Base-by-base conservation (phyloP, 441 rosid genomes). In the Sinapis alba region DNA sequence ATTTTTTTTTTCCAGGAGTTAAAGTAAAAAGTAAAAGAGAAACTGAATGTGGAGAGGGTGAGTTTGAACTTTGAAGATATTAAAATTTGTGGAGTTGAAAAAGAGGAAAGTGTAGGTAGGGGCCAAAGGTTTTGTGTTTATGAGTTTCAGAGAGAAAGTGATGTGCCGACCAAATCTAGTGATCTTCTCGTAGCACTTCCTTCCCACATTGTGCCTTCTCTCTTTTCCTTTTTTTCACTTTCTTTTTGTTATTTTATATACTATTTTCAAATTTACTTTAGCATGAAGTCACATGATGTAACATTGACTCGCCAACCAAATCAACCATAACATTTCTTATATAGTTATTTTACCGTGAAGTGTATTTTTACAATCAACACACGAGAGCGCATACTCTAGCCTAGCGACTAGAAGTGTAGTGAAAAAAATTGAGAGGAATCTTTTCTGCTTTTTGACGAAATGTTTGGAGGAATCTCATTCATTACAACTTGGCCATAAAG, bases 161-260 rank as follows among this genome's bases (percentile, higher is more conserved):
- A 68, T 63, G 47, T 73, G 78, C 78, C 82, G 78, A 73, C 78
- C 78, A 78, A 69, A 57, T 73, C 78, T 73, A 78, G 78, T 78
- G 75, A 73, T 69, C 78, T 34, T 69, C 73, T 72, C 81, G 24
- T 72, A 36, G 73, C 81, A 78, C 41, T 73, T 78, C 61, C 66
- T 78, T 73, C 75, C 47, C 72, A 62, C 78, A 62, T 78, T 62
- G 81, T 78, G 77, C 77, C 23, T 72, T 66, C 65, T 70, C 62
- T 68, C 24, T 34, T 36, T 77, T 62, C 15, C 15, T 11, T 18
- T 66, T 18, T 66, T 18, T 16, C 10, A n/a, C 13, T 43, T 2
- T 45, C 5, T 34, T 32, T 7, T n/a, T 53, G 2, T 9, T 65
- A n/a, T 15, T 53, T 18, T 57, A 43, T 54, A 12, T 24, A 57